phyloP scores from a whole-genome alignment of 139 green algal species.

The Picochlorum costavermella region DNA sequence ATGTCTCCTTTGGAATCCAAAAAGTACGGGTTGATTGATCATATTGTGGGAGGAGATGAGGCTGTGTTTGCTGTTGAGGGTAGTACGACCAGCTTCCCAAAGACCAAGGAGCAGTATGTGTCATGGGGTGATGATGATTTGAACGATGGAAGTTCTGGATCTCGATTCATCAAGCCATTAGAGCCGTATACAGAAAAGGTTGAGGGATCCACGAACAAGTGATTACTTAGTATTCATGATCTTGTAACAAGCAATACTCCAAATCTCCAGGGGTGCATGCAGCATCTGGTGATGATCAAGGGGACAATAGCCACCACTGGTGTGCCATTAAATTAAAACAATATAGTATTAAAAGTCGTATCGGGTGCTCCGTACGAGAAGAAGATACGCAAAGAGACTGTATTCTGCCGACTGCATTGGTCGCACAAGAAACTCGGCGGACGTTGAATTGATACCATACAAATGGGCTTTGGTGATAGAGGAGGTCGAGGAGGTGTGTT shows the following conservation, averaged over 20 bases:
- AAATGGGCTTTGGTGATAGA: no score
- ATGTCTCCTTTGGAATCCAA: slow-evolving; percentile 95
- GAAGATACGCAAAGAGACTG: neutral
- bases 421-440: no score
- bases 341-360: neutral
- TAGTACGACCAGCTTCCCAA: slow-evolving; percentile 46
- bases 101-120: slow-evolving; percentile 61
- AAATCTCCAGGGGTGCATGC: no score
- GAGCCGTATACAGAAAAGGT: slow-evolving; percentile 42
- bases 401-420: no score
- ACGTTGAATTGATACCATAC: no score
- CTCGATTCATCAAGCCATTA: slow-evolving; percentile 35
- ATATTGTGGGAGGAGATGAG: slow-evolving; percentile 93
- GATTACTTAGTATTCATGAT: neutral
- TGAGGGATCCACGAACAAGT: neutral
- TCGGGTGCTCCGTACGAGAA: neutral
- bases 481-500: no score
- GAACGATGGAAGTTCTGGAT: slow-evolving; percentile 30
- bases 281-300: no score
- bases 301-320: no score
- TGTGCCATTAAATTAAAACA: no score
- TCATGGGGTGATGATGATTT: slow-evolving; percentile 35
- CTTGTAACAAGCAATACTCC: no score
- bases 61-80: slow-evolving; percentile 57
- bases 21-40: slow-evolving; percentile 94